Evolutionary conservation across 2,329 filamentous ascomycete genomes (phyloP), one percentile per base, ranked within the genome.

Genomic region (Cladosporium sp.): DNA sequence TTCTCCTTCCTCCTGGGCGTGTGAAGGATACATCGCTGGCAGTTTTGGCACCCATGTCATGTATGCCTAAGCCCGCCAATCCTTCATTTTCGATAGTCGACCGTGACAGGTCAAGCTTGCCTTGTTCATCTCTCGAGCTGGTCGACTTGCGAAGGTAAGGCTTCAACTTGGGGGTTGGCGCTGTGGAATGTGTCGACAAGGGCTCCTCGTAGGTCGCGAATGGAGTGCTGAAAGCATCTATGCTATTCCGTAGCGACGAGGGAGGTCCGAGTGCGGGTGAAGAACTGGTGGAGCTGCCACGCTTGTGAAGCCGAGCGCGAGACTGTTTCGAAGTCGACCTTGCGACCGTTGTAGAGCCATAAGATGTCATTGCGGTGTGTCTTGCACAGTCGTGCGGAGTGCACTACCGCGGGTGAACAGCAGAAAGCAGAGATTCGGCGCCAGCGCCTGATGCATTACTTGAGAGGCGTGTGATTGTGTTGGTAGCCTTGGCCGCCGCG

Each of bases 71-170:
- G 9, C 81, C 82, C 7, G 77, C 71, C 20, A 78, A 63, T 32
- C 71, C 65, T 58, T 83, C 80, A 60, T 83, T 80, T 62, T 85
- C 82, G 13, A 77, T 75, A 5, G 77, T 77, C 3, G 81, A 78
- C 32, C 80, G 78, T 32, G 80, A 82, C 22, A 83, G 71, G 65
- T 85, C 81, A 55, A 84, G 75, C 45, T 64, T 63, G 24, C 70
- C 70, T 56, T 70, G 68, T 19, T 77, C 76, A 22, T 75, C 73
- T 62, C 80, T 79, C 59, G 78, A 75, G 45, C 74, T 73, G 19
- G 80, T 78, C 61, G 80, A 72, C 66, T 81, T 83, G 52, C 80
- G 77, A 53, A 82, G 71, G 59, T 83, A 78, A 2, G 82, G 80
- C 67, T 83, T 83, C 68, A 82, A 77, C 67, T 80, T 81, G 13